A percentile compares a stretch with the other conserved stretches of the same genome.
These are phyloP conservation scores for Saccharomyces pastorianus DNA, from an alignment of 1,139 yeast genomes.

Conservation along the genomic window DNA sequence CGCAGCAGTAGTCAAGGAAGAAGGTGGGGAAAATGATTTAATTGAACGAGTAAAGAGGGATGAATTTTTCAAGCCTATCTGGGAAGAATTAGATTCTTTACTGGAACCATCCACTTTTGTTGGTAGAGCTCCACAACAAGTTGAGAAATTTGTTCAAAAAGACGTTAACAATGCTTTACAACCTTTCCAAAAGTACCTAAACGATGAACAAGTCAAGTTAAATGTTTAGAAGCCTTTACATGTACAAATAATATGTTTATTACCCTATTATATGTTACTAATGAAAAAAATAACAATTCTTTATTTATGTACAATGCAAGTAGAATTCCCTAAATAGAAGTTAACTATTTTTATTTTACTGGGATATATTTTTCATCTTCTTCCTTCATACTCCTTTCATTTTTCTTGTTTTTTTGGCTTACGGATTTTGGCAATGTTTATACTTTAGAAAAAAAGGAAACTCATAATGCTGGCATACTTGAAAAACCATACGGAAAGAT, in stretches of 20 bases:
- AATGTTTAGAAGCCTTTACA: constrained; percentile 36
- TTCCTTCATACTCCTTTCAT: neutral
- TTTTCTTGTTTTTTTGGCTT: neutral
- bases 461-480: neutral
- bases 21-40: constrained; percentile 97
- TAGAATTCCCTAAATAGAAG: neutral
- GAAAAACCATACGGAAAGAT: neutral
- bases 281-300: neutral
- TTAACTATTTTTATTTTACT: neutral
- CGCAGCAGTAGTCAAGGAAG: constrained; percentile 91
- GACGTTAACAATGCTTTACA: constrained; percentile 80
- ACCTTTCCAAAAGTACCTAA: constrained; percentile 55
- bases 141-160: constrained; percentile 79
- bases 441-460: neutral
- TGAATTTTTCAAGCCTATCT: constrained; percentile 81
- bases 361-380: neutral
- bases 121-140: constrained; percentile 98
- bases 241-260: neutral
- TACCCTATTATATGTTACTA: neutral
- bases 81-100: constrained; percentile 69
- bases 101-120: constrained; percentile 91
- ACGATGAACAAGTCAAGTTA: constrained; percentile 55
- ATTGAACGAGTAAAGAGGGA: constrained; percentile 80
- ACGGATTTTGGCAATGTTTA: neutral
- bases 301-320: neutral